Conservation (phyloP, 75 land plant genomes). For the Picea sitchensis region DNA sequence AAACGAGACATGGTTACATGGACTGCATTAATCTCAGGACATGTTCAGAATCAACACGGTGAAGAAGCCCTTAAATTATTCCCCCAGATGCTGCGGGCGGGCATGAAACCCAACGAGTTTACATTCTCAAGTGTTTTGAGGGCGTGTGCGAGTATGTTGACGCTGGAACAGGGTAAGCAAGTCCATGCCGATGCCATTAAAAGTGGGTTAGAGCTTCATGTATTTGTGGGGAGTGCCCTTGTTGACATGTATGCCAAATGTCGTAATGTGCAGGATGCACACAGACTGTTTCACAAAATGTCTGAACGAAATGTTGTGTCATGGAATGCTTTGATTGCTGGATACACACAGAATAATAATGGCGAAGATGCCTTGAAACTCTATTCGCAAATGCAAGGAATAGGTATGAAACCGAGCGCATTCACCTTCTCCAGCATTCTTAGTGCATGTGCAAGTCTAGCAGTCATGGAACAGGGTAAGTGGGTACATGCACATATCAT, state of each 20-base stretch:
- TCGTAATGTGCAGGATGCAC: slow-evolving; percentile 38
- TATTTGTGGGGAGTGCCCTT: slow-evolving; percentile 53
- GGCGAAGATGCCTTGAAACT: slow-evolving; percentile 31
- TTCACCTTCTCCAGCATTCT: slow-evolving; percentile 48
- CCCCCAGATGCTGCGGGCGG: slow-evolving; percentile 21
- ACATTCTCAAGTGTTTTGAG: slow-evolving; percentile 40
- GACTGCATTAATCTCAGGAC: slow-evolving; percentile 16
- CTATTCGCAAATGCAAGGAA: slow-evolving; percentile 41
- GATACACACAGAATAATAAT: slow-evolving; percentile 43
- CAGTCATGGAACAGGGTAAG: slow-evolving; percentile 55
- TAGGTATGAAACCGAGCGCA: slow-evolving; percentile 28
- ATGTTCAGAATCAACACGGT: slow-evolving; percentile 23
- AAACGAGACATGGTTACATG: slow-evolving; percentile 14
- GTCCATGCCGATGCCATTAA: slow-evolving; percentile 17
- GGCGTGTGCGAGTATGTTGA: slow-evolving; percentile 11
- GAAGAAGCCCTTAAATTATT: slow-evolving; percentile 36
- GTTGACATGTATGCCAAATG: slow-evolving; percentile 55
- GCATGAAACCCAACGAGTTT: slow-evolving; percentile 34
- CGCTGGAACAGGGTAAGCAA: slow-evolving; percentile 1
- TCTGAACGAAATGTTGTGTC: slow-evolving; percentile 43
- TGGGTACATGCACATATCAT: slow-evolving; percentile 40
- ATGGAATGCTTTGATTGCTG: slow-evolving; percentile 70
- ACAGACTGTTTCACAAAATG: slow-evolving; percentile 30
- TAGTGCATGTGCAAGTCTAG: slow-evolving; percentile 39
- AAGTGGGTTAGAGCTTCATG: slow-evolving; percentile 24